A percentile compares a stretch with the other conserved stretches of the same genome.
phyloP scores from a whole-genome alignment of 768 basidiomycete genomes.

The Tephrocybe sp. region DNA sequence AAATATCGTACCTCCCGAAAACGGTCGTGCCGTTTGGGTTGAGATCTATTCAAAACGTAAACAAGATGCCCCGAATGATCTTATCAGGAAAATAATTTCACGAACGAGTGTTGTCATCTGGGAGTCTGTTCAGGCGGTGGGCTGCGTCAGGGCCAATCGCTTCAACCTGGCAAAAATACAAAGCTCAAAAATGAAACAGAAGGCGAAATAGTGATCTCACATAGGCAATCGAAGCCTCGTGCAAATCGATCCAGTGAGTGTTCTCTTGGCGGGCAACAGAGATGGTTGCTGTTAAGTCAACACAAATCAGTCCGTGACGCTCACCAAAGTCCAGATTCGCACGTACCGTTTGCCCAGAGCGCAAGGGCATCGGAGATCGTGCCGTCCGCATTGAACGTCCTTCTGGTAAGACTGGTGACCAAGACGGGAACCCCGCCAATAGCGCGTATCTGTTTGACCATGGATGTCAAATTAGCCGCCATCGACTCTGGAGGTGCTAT shows the following conservation, averaged over 20 bases:
- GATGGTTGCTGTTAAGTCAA: conserved; percentile 31
- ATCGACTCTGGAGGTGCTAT: conserved; percentile 42
- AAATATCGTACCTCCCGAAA: conserved; percentile 32
- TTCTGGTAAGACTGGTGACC: conserved; percentile 38
- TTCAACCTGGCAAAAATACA: conserved; percentile 23
- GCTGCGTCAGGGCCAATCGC: conserved; percentile 38
- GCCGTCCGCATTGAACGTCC: conserved; percentile 34
- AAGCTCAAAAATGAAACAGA: neutral
- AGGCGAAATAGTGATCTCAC: conserved; percentile 6
- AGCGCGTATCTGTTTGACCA: conserved; percentile 35
- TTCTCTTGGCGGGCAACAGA: conserved; percentile 32
- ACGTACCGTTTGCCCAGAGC: conserved; percentile 35
- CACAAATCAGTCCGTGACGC: no score
- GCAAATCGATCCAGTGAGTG: conserved; percentile 38
- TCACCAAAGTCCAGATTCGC: neutral
- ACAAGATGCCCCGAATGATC: no score
- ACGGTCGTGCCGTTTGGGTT: conserved; percentile 40
- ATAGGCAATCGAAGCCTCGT: conserved; percentile 36
- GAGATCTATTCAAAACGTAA: conserved; percentile 22
- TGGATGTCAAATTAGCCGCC: conserved; percentile 39
- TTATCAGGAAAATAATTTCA: neutral
- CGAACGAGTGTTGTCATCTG: conserved; percentile 37
- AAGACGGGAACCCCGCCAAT: conserved; percentile 38
- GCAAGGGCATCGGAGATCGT: conserved; percentile 34
- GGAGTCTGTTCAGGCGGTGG: conserved; percentile 35